Percentiles rank a stretch among this genome's conserved stretches.
Evolutionary conservation across 345 rosid genomes (phyloP).

Genomic region (Gossypium mustelinum): DNA sequence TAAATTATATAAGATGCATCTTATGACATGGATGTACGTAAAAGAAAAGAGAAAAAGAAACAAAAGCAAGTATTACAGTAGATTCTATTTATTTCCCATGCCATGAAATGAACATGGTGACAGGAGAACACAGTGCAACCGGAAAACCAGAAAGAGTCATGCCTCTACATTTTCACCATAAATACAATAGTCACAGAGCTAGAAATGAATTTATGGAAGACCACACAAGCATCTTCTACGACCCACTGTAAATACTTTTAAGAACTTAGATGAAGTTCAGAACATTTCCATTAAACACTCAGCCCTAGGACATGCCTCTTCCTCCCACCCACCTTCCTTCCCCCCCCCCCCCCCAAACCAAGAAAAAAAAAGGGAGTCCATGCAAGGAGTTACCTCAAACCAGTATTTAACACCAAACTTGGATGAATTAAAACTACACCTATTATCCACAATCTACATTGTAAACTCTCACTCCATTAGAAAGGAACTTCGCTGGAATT

Average conservation of each 20-base stretch:
- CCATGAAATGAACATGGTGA: constrained; percentile 3
- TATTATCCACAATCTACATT: constrained; percentile 2
- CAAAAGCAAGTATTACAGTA: background rate
- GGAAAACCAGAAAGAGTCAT: background rate
- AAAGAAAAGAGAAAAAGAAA: constrained; percentile 1
- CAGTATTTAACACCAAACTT: background rate
- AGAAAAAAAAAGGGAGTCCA: background rate
- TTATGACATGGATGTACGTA: background rate
- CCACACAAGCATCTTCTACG: background rate
- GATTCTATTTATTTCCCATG: background rate
- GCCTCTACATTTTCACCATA: background rate
- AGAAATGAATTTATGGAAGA: background rate
- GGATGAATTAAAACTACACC: background rate
- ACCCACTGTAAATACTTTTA: background rate
- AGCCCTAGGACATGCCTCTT: background rate
- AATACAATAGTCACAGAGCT: background rate
- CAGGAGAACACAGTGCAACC: background rate
- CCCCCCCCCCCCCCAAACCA: too few relatives aligned
- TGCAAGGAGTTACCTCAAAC: background rate
- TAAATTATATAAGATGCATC: constrained; percentile 1
- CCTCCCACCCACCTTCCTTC: background rate
- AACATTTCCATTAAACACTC: background rate
- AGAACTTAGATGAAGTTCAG: background rate
- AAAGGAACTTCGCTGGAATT: constrained; percentile 3
- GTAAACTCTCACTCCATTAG: background rate